Base-by-base conservation (phyloP, 768 basidiomycete species). In the Mycena vitilis region DNA sequence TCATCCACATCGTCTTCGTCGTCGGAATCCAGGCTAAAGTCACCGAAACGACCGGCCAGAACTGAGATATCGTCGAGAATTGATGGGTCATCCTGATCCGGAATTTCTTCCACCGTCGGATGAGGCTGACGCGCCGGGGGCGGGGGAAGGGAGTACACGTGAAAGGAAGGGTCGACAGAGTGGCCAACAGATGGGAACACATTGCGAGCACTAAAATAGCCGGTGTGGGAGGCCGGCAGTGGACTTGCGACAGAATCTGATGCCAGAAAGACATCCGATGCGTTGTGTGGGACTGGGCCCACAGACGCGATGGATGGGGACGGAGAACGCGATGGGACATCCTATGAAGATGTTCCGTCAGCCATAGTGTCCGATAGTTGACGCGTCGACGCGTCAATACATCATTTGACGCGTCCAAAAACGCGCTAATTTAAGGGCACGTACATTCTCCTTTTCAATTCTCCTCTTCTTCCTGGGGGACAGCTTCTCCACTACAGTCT, bases 381-480 rank as follows among this genome's bases (percentile, higher is more conserved):
- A 16, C 10, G 42, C 18, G 42, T 44, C 15, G 8, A 44, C 42
- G 42, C 15, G 42, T 44, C 15, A 8, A n/a, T n/a, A n/a, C n/a
- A n/a, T n/a, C n/a, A n/a, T n/a, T n/a, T n/a, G n/a, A n/a, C n/a
- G n/a, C n/a, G n/a, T n/a, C n/a, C n/a, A n/a, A n/a, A n/a, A 44
- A 44, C 42, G 15, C 15, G 30, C 22, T 7, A 18, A 40, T 40
- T 40, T 40, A 44, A 12, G 30, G 13, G 22, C 16, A 30, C 57
- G 25, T 20, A 47, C 57, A 60, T 60, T 60, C 38, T 60, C 59
- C 25, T 51, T 60, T 13, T 60, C 59, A 4, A 7, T 49, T 38
- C n/a, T 60, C 47, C 36, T 60, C 59, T 40, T 60, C 36, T 49
- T 60, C 18, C 36, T 34, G 2, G 59, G 59, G 6, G 59, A 60